Base-by-base conservation (phyloP, 2,329 filamentous ascomycete species). In the Penicillium occitanis region DNA sequence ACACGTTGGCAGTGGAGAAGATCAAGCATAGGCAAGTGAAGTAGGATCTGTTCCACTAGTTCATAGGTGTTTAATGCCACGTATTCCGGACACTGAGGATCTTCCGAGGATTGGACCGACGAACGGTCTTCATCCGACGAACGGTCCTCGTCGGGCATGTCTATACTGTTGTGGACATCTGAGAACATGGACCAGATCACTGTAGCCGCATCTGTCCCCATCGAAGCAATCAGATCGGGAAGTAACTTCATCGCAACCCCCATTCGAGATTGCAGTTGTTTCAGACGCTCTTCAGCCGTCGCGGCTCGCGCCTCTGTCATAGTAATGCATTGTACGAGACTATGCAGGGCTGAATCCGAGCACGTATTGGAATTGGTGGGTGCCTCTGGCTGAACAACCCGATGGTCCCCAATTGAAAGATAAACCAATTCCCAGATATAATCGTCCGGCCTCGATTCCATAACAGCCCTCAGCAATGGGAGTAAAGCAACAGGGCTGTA, bases 1-100 rank as follows among this genome's bases (percentile, higher is more conserved):
- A 61, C 28, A 25, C 37, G 5, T 35, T 61, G 59, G 3, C 14
- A 19, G 8, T n/a, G n/a, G 17, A 51, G 40, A 5, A 61, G 25
- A 22, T 62, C 60, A 37, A n/a, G 17, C 60, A 62, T 62, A 13
- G 60, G 60, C n/a, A 62, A 46, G n/a, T 62, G 7, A 50, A 51
- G 60, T 19, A 51, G 25, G 11, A 51, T 62, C 14, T 51, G 25
- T 19, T 62, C 44, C 22, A 62, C 4, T 1, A 62, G 30, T 50
- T 51, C 44, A 6, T 28, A n/a, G 5, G 13, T 40, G 19, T 17
- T 30, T 35, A 62, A 42, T 5, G 40, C 25, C 25, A 3, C 25
- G 25, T 25, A 25, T 25, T 25, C 25, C 25, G 25, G 25, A 25
- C 25, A 25, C 25, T 25, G 25, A 25, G 25, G 25, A 25, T 25